Evolutionary conservation across 306 rosid species (phyloP), one percentile per base, ranked within the genome.

Genomic region (Coriaria nepalensis): DNA sequence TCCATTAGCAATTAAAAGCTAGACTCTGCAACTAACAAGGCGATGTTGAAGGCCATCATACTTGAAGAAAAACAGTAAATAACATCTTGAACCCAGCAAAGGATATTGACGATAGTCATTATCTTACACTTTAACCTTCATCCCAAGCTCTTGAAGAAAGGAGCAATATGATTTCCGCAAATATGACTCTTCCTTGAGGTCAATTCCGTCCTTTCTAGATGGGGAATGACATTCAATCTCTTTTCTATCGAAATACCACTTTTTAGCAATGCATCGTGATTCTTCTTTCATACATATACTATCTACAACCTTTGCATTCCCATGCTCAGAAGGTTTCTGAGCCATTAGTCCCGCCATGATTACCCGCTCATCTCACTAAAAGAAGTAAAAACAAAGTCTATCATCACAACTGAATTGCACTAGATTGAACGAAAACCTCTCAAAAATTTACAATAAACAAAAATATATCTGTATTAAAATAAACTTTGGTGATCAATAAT

Each of bases 81-180:
- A n/a, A n/a, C n/a, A n/a, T n/a, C n/a, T n/a, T n/a, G n/a, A n/a
- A n/a, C n/a, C n/a, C 32, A 6, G 48, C 40, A 15, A n/a, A 8
- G 6, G 0, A 0, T 5, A 33, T 12, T 5, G 39, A 6, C n/a
- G 43, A 55, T 33, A 8, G 33, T 11, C 8, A 8, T 41, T 6
- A 9, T 5, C 77, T 70, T 53, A 75, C 81, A 75, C 70, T 62
- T 75, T 70, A 40, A 75, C 68, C 65, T 62, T 70, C 53, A 53
- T 63, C 47, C 81, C 81, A 45, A 75, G 56, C 49, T 59, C 70
- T 47, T 66, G 73, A 55, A 75, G 59, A 56, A 75, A 75, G 8
- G 61, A 55, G 66, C 81, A 75, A 52, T 75, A 75, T 6, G 38
- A 40, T 53, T 52, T 60, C 65, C 81, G 70, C 65, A 70, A 48